Base-by-base conservation (phyloP, 768 basidiomycete genomes). In the Lentinula detonsa region DNA sequence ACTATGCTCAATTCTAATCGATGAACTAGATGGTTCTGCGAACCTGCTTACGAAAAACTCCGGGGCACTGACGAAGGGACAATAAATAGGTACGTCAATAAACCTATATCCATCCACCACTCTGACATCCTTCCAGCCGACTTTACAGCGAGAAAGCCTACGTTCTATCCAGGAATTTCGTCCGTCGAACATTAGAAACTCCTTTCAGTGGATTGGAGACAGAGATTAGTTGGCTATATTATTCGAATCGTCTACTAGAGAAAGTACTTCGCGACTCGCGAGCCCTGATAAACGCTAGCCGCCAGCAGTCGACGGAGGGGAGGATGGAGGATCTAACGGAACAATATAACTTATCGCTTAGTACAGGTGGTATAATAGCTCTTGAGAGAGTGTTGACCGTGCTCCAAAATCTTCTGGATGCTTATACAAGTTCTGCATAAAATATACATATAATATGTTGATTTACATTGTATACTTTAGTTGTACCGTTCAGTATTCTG, bases 141-240 rank as follows among this genome's bases (percentile, higher is more conserved):
- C 73, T 96, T 11, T 96, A 97, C 76, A 95, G 81, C 71, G 95
- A 97, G 74, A 95, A 95, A 71, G 93, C 93, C 4, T 95, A 90
- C 66, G 91, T 95, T 42, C 80, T 96, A 43, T 93, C 94, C 10
- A 82, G 94, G 34, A 91, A 88, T 7, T 97, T 96, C 69, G 86
- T 95, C 53, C 87, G 89, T n/a, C 87, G 91, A 16, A 94, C 94
- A 11, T 83, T 95, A 33, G 90, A 93, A 74, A 76, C 87, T 31
- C 91, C 93, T 21, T 82, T 86, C 4, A 81, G 85, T 40, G 82
- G 85, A 7, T 74, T 97, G 31, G 87, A 88, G 62, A 65, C 75
- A 4, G 95, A 95, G 72, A 81, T 97, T 59, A 74, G 73, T 21
- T 85, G 86, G 80, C 74, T 93, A 61, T 97, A 95, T 72, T 79